Conservation (phyloP, 2,329 filamentous ascomycete genomes). For the Xylaria sp. region DNA sequence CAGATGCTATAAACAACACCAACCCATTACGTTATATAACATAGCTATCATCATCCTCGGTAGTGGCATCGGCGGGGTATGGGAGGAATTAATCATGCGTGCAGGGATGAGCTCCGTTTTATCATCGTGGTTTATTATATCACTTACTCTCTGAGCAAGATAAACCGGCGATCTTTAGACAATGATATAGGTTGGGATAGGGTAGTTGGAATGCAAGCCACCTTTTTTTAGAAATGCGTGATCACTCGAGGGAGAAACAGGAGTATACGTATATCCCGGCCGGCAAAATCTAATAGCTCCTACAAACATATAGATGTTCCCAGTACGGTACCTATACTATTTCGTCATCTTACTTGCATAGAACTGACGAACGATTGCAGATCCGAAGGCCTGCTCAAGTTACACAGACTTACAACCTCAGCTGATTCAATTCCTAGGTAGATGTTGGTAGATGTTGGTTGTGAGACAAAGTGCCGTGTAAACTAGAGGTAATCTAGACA, state of each 20-base stretch:
- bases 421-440: too few relatives aligned
- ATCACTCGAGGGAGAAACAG: conserved; percentile 3
- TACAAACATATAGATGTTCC: neutral
- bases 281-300: neutral
- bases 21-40: neutral
- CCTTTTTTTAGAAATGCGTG: conserved; percentile 5
- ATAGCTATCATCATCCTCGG: neutral
- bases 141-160: neutral
- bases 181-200: neutral
- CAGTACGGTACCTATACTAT: too few relatives aligned
- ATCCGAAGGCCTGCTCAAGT: neutral
- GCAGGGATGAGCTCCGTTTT: neutral
- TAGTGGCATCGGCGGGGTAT: neutral
- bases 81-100: neutral
- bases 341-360: neutral
- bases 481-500: neutral
- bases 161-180: neutral
- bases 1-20: neutral
- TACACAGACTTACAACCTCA: neutral
- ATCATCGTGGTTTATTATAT: neutral
- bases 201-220: neutral
- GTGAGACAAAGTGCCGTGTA: neutral
- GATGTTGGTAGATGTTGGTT: neutral
- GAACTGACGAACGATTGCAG: neutral
- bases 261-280: conserved; percentile 3